Evolutionary conservation across 2,329 filamentous ascomycete species (phyloP), one percentile per base, ranked within the genome.

Genomic region (Scortechinia acanthostroma): DNA sequence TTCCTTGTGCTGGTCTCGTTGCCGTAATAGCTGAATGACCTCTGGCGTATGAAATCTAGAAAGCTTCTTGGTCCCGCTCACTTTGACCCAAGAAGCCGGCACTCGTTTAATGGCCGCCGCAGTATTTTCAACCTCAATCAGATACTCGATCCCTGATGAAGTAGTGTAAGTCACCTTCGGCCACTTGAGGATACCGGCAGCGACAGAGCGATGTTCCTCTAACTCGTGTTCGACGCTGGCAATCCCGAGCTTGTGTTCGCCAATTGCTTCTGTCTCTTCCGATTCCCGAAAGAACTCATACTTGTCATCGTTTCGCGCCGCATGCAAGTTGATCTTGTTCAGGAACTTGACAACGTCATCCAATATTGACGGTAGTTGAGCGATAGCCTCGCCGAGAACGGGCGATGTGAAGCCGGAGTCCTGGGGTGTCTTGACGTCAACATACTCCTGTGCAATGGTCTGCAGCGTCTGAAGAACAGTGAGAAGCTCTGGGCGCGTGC

Each of bases 1-100:
- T 61, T 88, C 84, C 53, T 86, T 87, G 57, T 86, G 79, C 51
- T 87, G 83, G 51, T 88, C 84, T 20, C 84, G 71, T 57, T 87
- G 80, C 22, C 80, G 75, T 4, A 86, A 65, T 50, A 86, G 68
- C 46, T 73, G 73, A 37, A 85, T 70, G 4, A 88, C 80, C 57
- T 86, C 78, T 3, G 84, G 84, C 0, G 83, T 83, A 56, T 88
- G 84, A 54, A 86, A 88, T 16, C 84, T 73, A 0, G 79, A 80
- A 2, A 79, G 62, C 46, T 79, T 79, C 54, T 88, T 88, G 1
- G 83, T 88, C 6, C 83, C 82, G 44, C 76, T 84, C 52, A 87
- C 77, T 56, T 88, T 87, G 21, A 71, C 66, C 84, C 84, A 88
- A 0, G 78, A 83, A 10, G 83, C 83, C 4, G 84, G 84, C 0